Evolutionary conservation across 176 grass and related monocot genomes (phyloP).

Genomic region (Elymus sibiricus): DNA sequence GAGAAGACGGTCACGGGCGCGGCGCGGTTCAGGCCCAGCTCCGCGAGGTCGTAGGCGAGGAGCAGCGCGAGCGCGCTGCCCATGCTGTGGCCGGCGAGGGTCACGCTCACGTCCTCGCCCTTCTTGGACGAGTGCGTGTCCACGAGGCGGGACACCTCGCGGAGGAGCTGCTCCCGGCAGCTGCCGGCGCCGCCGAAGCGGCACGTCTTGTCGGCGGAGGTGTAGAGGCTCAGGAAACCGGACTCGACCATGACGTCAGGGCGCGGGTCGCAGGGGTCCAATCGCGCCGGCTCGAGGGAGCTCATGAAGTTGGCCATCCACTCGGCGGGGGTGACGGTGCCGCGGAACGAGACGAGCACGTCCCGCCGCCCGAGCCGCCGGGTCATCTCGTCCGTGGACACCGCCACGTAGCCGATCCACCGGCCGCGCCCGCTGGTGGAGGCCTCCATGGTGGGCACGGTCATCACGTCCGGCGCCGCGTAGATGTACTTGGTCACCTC

Average conservation of each 20-base stretch:
- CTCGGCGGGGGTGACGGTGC: slow-evolving; percentile 67
- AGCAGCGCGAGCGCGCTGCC: slow-evolving; percentile 69
- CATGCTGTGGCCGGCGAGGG: slow-evolving; percentile 90
- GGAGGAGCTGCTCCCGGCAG: slow-evolving; percentile 85
- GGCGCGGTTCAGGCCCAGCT: slow-evolving; percentile 59
- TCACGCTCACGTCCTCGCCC: slow-evolving; percentile 58
- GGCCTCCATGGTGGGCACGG: slow-evolving; percentile 35
- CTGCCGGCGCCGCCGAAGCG: slow-evolving; percentile 62
- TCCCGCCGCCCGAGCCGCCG: slow-evolving; percentile 56
- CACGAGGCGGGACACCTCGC: slow-evolving; percentile 58
- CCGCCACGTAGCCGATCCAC: slow-evolving; percentile 76
- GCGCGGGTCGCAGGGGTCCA: slow-evolving; percentile 54
- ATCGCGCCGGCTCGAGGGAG: slow-evolving; percentile 57
- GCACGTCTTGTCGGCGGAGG: slow-evolving; percentile 64
- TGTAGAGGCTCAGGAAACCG: slow-evolving; percentile 85
- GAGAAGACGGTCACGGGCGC: slow-evolving; percentile 79
- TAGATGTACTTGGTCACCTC: slow-evolving; percentile 67
- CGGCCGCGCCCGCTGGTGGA: slow-evolving; percentile 40
- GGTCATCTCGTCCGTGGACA: slow-evolving; percentile 54
- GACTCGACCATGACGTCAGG: slow-evolving; percentile 81
- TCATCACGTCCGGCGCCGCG: slow-evolving; percentile 53
- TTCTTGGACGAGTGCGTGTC: background rate
- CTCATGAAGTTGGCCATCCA: slow-evolving; percentile 91
- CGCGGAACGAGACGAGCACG: slow-evolving; percentile 73
- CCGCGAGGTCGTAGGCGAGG: slow-evolving; percentile 65